phyloP scores from a whole-genome alignment of 768 basidiomycete genomes.

The Paxillus rubicundulus region DNA sequence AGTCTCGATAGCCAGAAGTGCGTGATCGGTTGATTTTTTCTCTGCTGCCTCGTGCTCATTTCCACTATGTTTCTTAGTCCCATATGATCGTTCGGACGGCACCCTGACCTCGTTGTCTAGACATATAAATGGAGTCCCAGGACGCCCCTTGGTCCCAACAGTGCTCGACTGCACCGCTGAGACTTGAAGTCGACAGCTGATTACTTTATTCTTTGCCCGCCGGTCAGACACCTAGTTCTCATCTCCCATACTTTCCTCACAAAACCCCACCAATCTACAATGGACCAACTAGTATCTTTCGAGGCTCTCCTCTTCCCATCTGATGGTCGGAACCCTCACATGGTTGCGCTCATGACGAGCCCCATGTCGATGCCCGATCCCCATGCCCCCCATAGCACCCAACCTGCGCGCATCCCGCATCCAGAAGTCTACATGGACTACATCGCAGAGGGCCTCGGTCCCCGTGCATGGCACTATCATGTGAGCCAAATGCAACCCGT shows the following conservation, averaged over 20 bases:
- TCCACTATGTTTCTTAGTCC: slow-evolving; percentile 24
- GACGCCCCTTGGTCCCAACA: slow-evolving; percentile 15
- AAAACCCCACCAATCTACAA: slow-evolving; percentile 28
- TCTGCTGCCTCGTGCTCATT: slow-evolving; percentile 36
- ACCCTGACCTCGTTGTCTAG: slow-evolving; percentile 42
- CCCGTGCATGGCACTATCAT: slow-evolving; percentile 71
- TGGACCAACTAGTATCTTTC: slow-evolving; percentile 65
- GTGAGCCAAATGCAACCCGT: slow-evolving; percentile 38
- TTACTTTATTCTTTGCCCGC: slow-evolving; percentile 21
- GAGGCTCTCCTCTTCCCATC: slow-evolving; percentile 77
- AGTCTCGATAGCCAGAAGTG: slow-evolving; percentile 6
- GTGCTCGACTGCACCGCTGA: slow-evolving; percentile 22
- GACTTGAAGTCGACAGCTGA: slow-evolving; percentile 13
- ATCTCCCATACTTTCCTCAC: slow-evolving; percentile 15
- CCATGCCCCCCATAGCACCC: slow-evolving; percentile 43
- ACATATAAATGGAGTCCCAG: slow-evolving; percentile 27
- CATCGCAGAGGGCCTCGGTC: slow-evolving; percentile 69
- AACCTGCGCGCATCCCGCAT: slow-evolving; percentile 67
- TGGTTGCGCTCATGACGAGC: slow-evolving; percentile 77
- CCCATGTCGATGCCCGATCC: slow-evolving; percentile 42
- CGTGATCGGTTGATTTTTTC: slow-evolving; percentile 19
- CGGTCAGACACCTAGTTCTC: slow-evolving; percentile 4
- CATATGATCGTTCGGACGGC: slow-evolving; percentile 24
- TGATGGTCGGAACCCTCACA: slow-evolving; percentile 70
- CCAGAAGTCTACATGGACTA: slow-evolving; percentile 86